Base-by-base conservation (phyloP, 176 grass and related monocot species). In the Hordeum marinum region DNA sequence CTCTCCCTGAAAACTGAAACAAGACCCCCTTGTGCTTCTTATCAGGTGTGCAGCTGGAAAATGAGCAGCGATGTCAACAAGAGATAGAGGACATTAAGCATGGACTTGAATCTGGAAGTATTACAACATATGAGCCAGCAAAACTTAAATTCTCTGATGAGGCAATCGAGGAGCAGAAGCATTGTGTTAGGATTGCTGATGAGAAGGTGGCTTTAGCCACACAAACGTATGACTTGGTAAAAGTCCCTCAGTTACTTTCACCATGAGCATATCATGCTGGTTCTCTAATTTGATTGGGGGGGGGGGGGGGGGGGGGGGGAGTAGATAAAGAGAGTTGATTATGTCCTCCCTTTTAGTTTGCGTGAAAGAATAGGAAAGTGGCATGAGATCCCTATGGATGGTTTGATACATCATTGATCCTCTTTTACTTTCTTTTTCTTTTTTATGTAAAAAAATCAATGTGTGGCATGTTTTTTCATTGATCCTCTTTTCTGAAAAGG, bases 181-280 rank as follows among this genome's bases (percentile, higher is more conserved):
- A 99, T 78, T 92, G 91, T 72, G 79, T 96, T 89, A 84, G 96
- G 90, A 99, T 99, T 91, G 96, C 94, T 86, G 96, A 99, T 77
- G 96, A 99, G 88, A 99, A 99, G 76, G 96, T 99, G 72, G 94
- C 96, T 92, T 92, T 99, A 76, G 96, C 94, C 36, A 88, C 90
- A 83, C 96, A 94, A 85, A 94, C 91, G 64, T 99, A 99, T 92
- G 96, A 99, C 85, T 86, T 99, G 90, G 96, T 99, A 96, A 84
- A 85, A 71, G 46, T 62, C 21, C 79, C 42, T 71, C 58, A 25
- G 24, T 68, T 82, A 78, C 73, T 71, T 85, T 52, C 37, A 18
- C 10, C 27, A 40, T 69, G 39, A 62, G n/a, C 25, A 73, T 78
- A 46, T 57, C 18, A 48, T 80, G 65, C 15, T 31, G 73, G 8